Evolutionary conservation across 768 basidiomycete genomes (phyloP).

Genomic region (Podaxis sp.): DNA sequence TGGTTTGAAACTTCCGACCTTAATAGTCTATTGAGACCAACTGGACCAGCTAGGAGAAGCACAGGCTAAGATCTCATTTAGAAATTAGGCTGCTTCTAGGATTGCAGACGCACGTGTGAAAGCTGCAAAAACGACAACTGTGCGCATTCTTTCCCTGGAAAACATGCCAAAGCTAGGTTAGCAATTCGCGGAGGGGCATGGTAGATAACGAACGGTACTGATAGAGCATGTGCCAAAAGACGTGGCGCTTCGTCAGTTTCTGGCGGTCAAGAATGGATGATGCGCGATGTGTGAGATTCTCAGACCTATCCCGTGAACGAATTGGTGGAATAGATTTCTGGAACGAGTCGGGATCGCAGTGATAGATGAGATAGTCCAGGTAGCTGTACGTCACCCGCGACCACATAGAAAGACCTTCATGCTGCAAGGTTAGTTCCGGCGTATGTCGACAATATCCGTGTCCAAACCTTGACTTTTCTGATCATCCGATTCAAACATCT

Average conservation of each 20-base stretch:
- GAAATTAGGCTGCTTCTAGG: slow-evolving; percentile 27
- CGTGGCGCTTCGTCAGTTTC: neutral
- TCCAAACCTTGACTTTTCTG: neutral
- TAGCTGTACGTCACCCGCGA: slow-evolving; percentile 48
- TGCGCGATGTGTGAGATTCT: slow-evolving; percentile 17
- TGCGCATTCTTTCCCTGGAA: neutral
- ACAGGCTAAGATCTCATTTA: slow-evolving; percentile 19
- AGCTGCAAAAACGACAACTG: neutral
- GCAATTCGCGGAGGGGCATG: neutral
- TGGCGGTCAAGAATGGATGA: neutral
- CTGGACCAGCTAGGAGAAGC: slow-evolving; percentile 32
- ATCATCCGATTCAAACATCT: neutral
- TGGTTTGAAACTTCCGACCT: slow-evolving; percentile 20
- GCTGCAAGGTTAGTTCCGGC: slow-evolving; percentile 26
- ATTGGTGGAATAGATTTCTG: slow-evolving; percentile 60
- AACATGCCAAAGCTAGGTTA: neutral
- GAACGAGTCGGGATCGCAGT: slow-evolving; percentile 42
- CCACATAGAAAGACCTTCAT: slow-evolving; percentile 38
- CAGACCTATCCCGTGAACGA: slow-evolving; percentile 50
- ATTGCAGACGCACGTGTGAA: slow-evolving; percentile 22
- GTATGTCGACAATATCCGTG: no score
- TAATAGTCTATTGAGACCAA: slow-evolving; percentile 40
- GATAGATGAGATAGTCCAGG: slow-evolving; percentile 49
- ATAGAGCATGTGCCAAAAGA: neutral
- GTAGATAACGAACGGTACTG: neutral